Evolutionary conservation across 345 rosid species (phyloP), one percentile per base, ranked within the genome.

Genomic region (Trapa bicornis): DNA sequence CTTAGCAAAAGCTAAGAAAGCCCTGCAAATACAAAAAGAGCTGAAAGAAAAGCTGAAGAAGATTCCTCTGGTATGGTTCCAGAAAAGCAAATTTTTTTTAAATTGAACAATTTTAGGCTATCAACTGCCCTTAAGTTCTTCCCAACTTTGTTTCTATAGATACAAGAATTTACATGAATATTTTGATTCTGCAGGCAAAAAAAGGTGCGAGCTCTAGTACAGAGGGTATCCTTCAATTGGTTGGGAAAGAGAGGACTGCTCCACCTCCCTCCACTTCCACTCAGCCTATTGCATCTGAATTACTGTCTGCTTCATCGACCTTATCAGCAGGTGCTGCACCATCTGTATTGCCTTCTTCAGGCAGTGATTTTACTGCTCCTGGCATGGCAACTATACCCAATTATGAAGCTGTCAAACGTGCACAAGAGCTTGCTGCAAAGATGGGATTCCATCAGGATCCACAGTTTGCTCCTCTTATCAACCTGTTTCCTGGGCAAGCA

Each of bases 381-480:
- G 85, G 80, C 69, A 71, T 88, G 75, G 65, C 78, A 16, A 48
- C 61, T 66, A 62, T 62, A 14, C 75, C 75, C 60, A 72, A 66
- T 38, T 76, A 81, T 72, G 95, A 94, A 83, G 97, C 91, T 73
- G 96, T 94, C 61, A 94, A 82, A 71, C 86, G 88, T 71, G 97
- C 96, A 8, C 96, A 91, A 75, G 92, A 91, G 74, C 77, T 85
- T 74, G 99, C 92, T 74, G 91, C 95, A 61, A 80, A 75, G 72
- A 86, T 94, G 91, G 97, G 92, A 54, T 91, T 82, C 67, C 85
- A 72, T 65, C 96, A 83, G 86, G 96, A 91, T 70, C 95, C 86
- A 41, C 81, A 83, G 73, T 87, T 82, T 80, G 85, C 81, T 71
- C 88, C 92, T 32, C 74, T 85, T 64, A 78, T 93, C 70, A 86